Evolutionary conservation across 306 rosid species (phyloP).

Genomic region (Carpinus viminea): DNA sequence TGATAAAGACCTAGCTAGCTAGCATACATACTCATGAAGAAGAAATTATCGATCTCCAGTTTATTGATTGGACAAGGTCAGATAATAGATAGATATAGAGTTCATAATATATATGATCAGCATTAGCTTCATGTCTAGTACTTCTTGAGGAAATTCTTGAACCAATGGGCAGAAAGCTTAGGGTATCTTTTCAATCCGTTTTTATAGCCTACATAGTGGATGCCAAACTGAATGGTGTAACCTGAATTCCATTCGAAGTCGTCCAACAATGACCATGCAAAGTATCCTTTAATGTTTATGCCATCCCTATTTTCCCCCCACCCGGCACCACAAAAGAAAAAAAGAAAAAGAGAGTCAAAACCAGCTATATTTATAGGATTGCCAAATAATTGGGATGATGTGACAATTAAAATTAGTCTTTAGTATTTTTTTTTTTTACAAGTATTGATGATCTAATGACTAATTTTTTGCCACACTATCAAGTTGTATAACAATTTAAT

Average conservation of each 20-base stretch:
- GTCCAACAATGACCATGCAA: conserved; percentile 60
- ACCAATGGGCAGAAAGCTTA: conserved; percentile 53
- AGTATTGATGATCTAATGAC: too few relatives aligned
- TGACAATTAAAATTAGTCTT: too few relatives aligned
- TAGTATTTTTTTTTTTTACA: too few relatives aligned
- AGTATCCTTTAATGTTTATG: conserved; percentile 54
- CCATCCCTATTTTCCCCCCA: conserved; percentile 21
- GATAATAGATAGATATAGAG: too few relatives aligned
- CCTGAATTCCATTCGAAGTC: conserved; percentile 54
- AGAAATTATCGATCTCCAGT: too few relatives aligned
- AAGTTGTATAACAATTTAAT: too few relatives aligned
- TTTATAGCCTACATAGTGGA: conserved; percentile 43
- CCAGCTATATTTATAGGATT: neutral
- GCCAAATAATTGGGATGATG: too few relatives aligned
- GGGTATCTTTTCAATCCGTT: conserved; percentile 46
- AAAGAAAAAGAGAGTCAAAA: neutral
- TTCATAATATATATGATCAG: neutral
- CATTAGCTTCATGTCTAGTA: neutral
- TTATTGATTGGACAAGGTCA: too few relatives aligned
- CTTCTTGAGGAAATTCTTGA: conserved; percentile 45
- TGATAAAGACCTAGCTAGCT: too few relatives aligned
- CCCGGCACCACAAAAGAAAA: neutral
- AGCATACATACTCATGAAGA: too few relatives aligned
- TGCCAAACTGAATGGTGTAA: conserved; percentile 47
- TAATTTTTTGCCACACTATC: too few relatives aligned